phyloP scores from a whole-genome alignment of 1,284 basidiomycete species.

The Mycena sp. region DNA sequence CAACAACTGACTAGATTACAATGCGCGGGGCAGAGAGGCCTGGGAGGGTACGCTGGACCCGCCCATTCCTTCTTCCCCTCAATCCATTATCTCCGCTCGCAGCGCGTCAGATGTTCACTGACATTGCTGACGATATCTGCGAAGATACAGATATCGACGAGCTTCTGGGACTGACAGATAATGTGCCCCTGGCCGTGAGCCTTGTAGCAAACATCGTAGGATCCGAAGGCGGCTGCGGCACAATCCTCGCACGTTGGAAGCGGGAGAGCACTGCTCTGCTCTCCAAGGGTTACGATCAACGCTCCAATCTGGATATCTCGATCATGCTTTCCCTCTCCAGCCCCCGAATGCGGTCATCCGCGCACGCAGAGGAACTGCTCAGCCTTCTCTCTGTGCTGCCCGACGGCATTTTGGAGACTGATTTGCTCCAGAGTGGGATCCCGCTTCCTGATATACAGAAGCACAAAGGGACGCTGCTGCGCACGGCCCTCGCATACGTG shows the following conservation, averaged over 20 bases:
- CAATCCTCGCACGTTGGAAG: background rate
- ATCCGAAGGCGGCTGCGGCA: background rate
- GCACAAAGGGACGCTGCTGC: background rate
- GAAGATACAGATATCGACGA: slow-evolving; percentile 29
- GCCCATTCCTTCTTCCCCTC: slow-evolving; percentile 30
- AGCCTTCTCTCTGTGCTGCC: slow-evolving; percentile 3
- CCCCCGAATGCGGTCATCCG: background rate
- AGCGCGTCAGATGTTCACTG: slow-evolving; percentile 32
- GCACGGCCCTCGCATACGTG: background rate
- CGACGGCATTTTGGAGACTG: slow-evolving; percentile 3
- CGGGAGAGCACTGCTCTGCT: background rate
- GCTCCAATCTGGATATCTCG: slow-evolving; percentile 8
- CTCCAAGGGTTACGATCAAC: slow-evolving; percentile 6
- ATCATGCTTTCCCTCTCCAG: slow-evolving; percentile 4
- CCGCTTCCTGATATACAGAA: background rate
- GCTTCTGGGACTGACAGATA: slow-evolving; percentile 35
- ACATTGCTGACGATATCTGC: slow-evolving; percentile 19
- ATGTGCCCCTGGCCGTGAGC: slow-evolving; percentile 42
- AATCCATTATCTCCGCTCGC: slow-evolving; percentile 20
- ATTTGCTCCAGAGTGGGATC: background rate
- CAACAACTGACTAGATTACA: slow-evolving; percentile 1
- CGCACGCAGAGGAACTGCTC: background rate
- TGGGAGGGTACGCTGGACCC: slow-evolving; percentile 33
- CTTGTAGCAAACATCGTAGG: slow-evolving; percentile 32
- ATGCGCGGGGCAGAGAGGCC: slow-evolving; percentile 14